phyloP scores from a whole-genome alignment of 352 stramenopile genomes.

The Elongisporangium senticosum region DNA sequence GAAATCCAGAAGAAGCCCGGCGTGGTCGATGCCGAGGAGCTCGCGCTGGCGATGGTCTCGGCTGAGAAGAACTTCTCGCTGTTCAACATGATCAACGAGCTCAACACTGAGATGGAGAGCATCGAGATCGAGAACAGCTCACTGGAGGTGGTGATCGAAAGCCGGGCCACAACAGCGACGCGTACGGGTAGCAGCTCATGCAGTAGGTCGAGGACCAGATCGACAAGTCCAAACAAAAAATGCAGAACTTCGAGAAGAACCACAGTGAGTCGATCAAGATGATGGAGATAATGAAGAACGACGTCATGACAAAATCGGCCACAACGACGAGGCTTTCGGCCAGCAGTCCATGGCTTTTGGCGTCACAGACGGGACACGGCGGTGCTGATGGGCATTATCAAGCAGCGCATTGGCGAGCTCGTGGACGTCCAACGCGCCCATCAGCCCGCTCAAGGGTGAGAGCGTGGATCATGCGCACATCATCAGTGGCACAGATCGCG shows the following conservation, averaged over 20 bases:
- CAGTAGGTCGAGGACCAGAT: constrained; percentile 79
- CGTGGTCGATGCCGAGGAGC: constrained; percentile 72
- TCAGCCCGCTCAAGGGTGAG: constrained; percentile 18
- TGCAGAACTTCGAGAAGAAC: constrained; percentile 53
- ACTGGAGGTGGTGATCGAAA: constrained; percentile 52
- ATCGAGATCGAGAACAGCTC: constrained; percentile 83
- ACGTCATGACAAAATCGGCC: constrained; percentile 69
- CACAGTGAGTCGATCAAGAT: constrained; percentile 56
- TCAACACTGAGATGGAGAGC: constrained; percentile 88
- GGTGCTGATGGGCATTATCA: constrained; percentile 76
- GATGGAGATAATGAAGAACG: constrained; percentile 68
- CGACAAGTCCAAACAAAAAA: constrained; percentile 78
- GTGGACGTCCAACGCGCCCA: constrained; percentile 71
- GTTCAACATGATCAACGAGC: constrained; percentile 93
- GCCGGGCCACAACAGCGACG: constrained; percentile 51
- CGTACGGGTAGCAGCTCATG: constrained; percentile 49
- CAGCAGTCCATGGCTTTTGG: constrained; percentile 62
- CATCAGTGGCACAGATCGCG: no score
- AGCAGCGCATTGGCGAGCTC: constrained; percentile 79
- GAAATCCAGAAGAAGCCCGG: constrained; percentile 89
- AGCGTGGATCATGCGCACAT: constrained; percentile 9
- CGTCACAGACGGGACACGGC: constrained; percentile 76
- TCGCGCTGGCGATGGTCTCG: constrained; percentile 79
- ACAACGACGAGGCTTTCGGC: constrained; percentile 68
- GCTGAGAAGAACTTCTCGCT: constrained; percentile 94